Conservation (phyloP, 2,329 filamentous ascomycete species). For the Sclerotinia nivalis region DNA sequence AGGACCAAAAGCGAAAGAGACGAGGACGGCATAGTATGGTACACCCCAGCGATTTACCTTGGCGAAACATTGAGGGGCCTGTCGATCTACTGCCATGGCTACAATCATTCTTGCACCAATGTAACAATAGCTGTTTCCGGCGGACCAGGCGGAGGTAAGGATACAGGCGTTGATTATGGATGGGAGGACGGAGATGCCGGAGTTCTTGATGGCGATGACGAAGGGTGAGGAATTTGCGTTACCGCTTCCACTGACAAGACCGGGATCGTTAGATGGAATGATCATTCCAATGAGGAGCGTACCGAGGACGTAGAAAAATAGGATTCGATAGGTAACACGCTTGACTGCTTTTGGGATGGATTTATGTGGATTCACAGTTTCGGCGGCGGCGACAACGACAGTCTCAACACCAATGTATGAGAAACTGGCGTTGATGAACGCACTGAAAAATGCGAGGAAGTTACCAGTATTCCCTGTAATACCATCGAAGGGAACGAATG, state of each 20-base stretch:
- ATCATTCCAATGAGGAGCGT: constrained; percentile 55
- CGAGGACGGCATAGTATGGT: constrained; percentile 56
- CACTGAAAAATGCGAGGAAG: constrained; percentile 54
- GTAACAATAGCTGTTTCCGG: constrained; percentile 62
- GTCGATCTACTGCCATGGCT: constrained; percentile 64
- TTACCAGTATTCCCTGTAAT: constrained; percentile 57
- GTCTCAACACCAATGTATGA: constrained; percentile 54
- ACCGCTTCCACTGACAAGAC: constrained; percentile 45
- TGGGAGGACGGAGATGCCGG: constrained; percentile 67
- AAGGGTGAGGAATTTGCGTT: constrained; percentile 59
- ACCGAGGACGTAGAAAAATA: constrained; percentile 57
- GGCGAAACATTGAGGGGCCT: constrained; percentile 61
- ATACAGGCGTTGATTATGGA: constrained; percentile 70
- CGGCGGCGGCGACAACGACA: constrained; percentile 56
- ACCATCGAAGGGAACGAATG: constrained; percentile 68
- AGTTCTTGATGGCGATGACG: constrained; percentile 70
- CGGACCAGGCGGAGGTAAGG: constrained; percentile 64
- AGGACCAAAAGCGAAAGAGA: constrained; percentile 46
- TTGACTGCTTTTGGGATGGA: constrained; percentile 54
- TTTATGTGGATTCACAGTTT: constrained; percentile 53
- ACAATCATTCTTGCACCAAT: constrained; percentile 68
- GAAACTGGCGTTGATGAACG: constrained; percentile 50
- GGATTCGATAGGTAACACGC: constrained; percentile 56
- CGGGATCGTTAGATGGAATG: constrained; percentile 54
- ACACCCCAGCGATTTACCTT: constrained; percentile 58